Conservation (phyloP, 2,329 filamentous ascomycete genomes). For the Shiraia sp. region DNA sequence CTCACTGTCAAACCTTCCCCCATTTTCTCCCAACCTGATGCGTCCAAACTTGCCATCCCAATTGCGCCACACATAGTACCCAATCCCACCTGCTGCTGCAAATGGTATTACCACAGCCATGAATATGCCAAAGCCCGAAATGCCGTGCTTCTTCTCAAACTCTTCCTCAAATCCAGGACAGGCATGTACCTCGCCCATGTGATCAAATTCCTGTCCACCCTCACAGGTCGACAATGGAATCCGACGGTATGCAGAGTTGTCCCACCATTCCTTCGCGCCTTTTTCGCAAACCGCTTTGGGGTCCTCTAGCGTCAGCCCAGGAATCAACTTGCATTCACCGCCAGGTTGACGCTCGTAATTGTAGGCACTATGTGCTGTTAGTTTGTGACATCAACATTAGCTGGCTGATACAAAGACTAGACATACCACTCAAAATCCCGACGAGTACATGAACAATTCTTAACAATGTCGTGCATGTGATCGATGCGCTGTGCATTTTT, state of each 20-base stretch:
- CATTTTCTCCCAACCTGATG: slow-evolving; percentile 76
- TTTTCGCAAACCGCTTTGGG: slow-evolving; percentile 64
- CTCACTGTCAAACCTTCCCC: slow-evolving; percentile 60
- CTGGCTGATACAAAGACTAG: background rate
- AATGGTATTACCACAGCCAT: slow-evolving; percentile 82
- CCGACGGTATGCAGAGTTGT: slow-evolving; percentile 84
- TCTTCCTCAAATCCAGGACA: slow-evolving; percentile 84
- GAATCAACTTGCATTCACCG: slow-evolving; percentile 76
- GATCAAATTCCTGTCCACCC: slow-evolving; percentile 76
- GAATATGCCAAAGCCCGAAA: slow-evolving; percentile 76
- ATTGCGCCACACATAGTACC: slow-evolving; percentile 83
- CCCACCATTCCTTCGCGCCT: slow-evolving; percentile 77
- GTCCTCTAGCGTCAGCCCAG: slow-evolving; percentile 69
- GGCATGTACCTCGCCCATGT: slow-evolving; percentile 61
- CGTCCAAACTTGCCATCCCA: slow-evolving; percentile 92
- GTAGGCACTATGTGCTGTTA: slow-evolving; percentile 70
- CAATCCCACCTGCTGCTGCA: slow-evolving; percentile 68
- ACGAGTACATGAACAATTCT: slow-evolving; percentile 81
- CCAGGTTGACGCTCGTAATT: slow-evolving; percentile 84
- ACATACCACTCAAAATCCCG: slow-evolving; percentile 90
- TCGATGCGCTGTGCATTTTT: slow-evolving; percentile 76
- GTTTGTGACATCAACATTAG: background rate
- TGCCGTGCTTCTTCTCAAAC: slow-evolving; percentile 72
- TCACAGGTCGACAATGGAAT: slow-evolving; percentile 87
- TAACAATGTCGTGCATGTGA: slow-evolving; percentile 65